Conservation (phyloP, 176 grass and related monocot genomes). For the Zea luxurians region DNA sequence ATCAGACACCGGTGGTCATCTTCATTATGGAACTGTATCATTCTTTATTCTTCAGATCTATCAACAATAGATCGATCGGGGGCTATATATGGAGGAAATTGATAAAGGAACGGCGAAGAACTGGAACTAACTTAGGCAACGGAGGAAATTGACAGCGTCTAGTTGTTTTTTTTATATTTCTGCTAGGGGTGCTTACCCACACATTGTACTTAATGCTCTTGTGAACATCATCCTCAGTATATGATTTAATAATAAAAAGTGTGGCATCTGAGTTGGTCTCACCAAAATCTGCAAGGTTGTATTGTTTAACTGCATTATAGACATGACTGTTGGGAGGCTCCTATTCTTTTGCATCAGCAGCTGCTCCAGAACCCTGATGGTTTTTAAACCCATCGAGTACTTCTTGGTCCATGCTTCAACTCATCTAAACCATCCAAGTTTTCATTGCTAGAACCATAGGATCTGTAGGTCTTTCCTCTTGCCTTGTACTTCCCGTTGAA, state of each 20-base stretch:
- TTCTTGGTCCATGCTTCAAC: conserved; percentile 75
- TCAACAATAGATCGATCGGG: neutral
- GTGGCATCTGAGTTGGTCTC: conserved; percentile 69
- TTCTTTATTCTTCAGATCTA: neutral
- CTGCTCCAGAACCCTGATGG: conserved; percentile 36
- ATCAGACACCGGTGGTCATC: neutral
- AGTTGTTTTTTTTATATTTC: conserved; percentile 62
- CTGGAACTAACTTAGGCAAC: neutral
- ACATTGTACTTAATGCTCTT: conserved; percentile 85
- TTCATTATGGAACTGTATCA: too few relatives aligned
- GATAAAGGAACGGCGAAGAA: neutral
- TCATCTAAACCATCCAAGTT: conserved; percentile 75
- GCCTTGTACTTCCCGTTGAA: conserved; percentile 57
- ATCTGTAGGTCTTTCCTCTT: conserved; percentile 56
- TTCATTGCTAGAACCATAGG: conserved; percentile 57
- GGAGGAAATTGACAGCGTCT: conserved; percentile 42
- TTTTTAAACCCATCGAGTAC: conserved; percentile 42
- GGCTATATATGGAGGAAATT: neutral
- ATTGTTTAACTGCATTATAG: conserved; percentile 42
- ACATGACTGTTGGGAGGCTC: conserved; percentile 36
- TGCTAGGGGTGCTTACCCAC: conserved; percentile 76
- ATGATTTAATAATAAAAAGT: conserved; percentile 85
- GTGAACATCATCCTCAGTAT: conserved; percentile 92
- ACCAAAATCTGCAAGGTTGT: conserved; percentile 67
- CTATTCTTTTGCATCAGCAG: conserved; percentile 48